These are phyloP conservation scores for Thozetella sp. DNA, from an alignment of 495 filamentous ascomycete species.

Conservation along the genomic window DNA sequence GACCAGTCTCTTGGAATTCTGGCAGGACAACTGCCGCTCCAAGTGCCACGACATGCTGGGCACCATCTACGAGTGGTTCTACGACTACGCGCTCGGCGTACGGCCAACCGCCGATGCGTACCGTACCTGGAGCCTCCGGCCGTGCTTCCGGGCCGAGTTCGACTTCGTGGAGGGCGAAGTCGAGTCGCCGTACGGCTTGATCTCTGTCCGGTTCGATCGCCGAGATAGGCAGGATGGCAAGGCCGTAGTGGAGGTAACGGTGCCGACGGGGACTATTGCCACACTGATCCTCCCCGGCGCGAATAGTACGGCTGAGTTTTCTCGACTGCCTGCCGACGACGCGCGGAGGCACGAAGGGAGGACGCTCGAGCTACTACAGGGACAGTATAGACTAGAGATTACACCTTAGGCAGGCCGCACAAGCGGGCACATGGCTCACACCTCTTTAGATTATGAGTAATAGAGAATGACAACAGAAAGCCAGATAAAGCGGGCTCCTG, in stretches of 20 bases:
- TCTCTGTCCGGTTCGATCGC: neutral
- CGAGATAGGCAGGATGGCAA: neutral
- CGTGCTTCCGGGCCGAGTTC: conserved; percentile 1
- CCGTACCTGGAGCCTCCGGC: neutral
- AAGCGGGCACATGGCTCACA: too few species aligned
- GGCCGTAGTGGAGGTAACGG: neutral
- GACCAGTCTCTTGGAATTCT: conserved; percentile 1
- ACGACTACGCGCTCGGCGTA: neutral
- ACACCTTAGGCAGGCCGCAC: neutral
- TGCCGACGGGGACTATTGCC: neutral
- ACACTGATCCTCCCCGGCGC: neutral
- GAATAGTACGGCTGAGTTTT: neutral
- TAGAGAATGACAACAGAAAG: too few species aligned
- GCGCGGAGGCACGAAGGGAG: neutral
- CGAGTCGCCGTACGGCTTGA: neutral
- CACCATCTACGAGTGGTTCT: conserved; percentile 1
- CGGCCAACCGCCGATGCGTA: neutral
- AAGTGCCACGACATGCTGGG: conserved; percentile 3
- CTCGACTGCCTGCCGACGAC: neutral
- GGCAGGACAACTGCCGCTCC: neutral
- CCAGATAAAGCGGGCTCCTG: too few species aligned
- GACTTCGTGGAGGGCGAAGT: neutral
- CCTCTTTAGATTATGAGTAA: too few species aligned
- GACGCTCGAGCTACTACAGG: neutral
- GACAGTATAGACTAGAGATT: neutral